These are phyloP conservation scores for Rhynchospora pubera DNA, from an alignment of 176 grass and related monocot species.

Conservation along the genomic window DNA sequence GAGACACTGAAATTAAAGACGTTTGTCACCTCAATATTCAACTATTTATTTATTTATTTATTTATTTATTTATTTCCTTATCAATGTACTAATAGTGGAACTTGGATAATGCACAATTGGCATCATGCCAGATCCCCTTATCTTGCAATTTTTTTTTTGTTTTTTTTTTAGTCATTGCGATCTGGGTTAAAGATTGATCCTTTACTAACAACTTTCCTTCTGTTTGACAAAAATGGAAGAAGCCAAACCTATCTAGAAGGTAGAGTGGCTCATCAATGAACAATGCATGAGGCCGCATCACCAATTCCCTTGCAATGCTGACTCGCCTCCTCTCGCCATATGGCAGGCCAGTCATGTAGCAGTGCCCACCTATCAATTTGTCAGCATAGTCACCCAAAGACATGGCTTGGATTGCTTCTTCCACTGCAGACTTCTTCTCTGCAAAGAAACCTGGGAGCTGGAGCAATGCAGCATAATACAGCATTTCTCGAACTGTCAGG, in stretches of 20 bases:
- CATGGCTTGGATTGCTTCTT: conserved; percentile 76
- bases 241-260: conserved; percentile 73
- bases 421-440: conserved; percentile 53
- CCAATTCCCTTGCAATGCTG: conserved; percentile 89
- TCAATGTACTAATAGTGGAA: neutral
- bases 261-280: conserved; percentile 93
- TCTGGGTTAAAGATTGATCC: neutral
- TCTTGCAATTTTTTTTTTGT: neutral
- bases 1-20: conserved; percentile 57
- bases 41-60: neutral
- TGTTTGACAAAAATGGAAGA: neutral
- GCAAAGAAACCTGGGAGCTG: conserved; percentile 73
- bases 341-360: conserved; percentile 51
- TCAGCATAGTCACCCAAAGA: conserved; percentile 70
- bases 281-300: conserved; percentile 75
- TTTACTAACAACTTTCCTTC: neutral
- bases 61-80: neutral
- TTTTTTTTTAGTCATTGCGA: neutral
- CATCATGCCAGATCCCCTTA: neutral
- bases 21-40: neutral
- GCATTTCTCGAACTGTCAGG: conserved; percentile 86
- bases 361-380: conserved; percentile 80
- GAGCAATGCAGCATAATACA: conserved; percentile 66
- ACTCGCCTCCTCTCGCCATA: conserved; percentile 68
- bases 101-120: neutral